These are phyloP conservation scores for Cutaneotrichosporon dermatis DNA, from an alignment of 1,284 basidiomycete species.

Conservation along the genomic window DNA sequence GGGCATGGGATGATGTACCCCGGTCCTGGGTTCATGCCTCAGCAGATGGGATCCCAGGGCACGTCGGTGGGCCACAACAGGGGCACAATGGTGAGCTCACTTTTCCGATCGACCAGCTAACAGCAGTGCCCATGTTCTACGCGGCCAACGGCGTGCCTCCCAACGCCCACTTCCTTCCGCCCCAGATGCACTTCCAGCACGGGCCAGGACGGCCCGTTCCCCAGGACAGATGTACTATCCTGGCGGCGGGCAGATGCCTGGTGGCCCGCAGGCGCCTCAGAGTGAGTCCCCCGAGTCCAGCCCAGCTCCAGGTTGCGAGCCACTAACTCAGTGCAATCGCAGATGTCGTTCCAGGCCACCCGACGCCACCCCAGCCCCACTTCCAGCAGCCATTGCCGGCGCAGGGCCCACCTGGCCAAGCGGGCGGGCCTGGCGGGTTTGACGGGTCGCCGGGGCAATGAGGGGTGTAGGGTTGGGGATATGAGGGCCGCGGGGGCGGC, in stretches of 20 bases:
- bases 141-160: conserved; percentile 18
- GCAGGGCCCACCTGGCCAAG: conserved; percentile 3
- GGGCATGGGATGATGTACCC: conserved; percentile 39
- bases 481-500: too few species aligned
- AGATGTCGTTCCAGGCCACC: conserved; percentile 19
- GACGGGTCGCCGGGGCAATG: conserved; percentile 12
- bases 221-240: conserved; percentile 22
- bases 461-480: background rate
- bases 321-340: conserved; percentile 15
- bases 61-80: conserved; percentile 27
- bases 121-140: conserved; percentile 24
- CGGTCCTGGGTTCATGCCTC: conserved; percentile 27
- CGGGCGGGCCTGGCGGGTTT: conserved; percentile 1
- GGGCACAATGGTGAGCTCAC: conserved; percentile 30
- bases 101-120: conserved; percentile 23
- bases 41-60: conserved; percentile 26
- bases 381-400: conserved; percentile 21
- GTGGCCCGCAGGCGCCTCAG: conserved; percentile 41
- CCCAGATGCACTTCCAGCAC: conserved; percentile 38
- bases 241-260: background rate
- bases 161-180: conserved; percentile 38
- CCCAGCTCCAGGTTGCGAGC: background rate
- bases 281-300: conserved; percentile 23
- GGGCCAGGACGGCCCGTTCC: conserved; percentile 21
- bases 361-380: conserved; percentile 22